These are phyloP conservation scores for Pseudogymnoascus sp. DNA, from an alignment of 2,329 filamentous ascomycete genomes.

Conservation along the genomic window DNA sequence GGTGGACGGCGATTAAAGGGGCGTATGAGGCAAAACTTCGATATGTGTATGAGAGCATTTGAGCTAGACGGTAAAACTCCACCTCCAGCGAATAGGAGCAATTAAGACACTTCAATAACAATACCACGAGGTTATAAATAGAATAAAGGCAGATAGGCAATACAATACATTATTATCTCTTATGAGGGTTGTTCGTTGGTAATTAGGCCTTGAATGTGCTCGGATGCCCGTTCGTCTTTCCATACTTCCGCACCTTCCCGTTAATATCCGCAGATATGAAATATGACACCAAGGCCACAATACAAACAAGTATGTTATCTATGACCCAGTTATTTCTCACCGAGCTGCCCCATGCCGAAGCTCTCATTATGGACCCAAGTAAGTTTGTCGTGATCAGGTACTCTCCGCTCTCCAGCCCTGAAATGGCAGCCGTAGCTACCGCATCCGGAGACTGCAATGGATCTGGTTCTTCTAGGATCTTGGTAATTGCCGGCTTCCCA, in stretches of 20 bases:
- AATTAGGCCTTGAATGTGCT: constrained; percentile 24
- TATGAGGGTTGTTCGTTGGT: background rate
- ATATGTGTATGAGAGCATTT: background rate
- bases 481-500: constrained; percentile 72
- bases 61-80: background rate
- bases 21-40: background rate
- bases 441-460: constrained; percentile 68
- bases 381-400: constrained; percentile 71
- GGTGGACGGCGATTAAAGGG: background rate
- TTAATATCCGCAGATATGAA: constrained; percentile 49
- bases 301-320: constrained; percentile 48
- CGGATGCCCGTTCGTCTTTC: constrained; percentile 50
- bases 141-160: background rate
- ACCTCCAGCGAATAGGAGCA: background rate
- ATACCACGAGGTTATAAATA: background rate
- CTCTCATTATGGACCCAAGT: constrained; percentile 64
- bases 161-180: constrained; percentile 6
- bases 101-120: background rate
- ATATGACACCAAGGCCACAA: constrained; percentile 41
- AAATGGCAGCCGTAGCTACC: constrained; percentile 62
- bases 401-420: constrained; percentile 69
- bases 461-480: constrained; percentile 73
- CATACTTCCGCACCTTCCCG: constrained; percentile 47
- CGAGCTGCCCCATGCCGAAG: constrained; percentile 44
- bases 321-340: constrained; percentile 50